Base-by-base conservation (phyloP, 345 rosid genomes). In the Iberis pinnata region DNA sequence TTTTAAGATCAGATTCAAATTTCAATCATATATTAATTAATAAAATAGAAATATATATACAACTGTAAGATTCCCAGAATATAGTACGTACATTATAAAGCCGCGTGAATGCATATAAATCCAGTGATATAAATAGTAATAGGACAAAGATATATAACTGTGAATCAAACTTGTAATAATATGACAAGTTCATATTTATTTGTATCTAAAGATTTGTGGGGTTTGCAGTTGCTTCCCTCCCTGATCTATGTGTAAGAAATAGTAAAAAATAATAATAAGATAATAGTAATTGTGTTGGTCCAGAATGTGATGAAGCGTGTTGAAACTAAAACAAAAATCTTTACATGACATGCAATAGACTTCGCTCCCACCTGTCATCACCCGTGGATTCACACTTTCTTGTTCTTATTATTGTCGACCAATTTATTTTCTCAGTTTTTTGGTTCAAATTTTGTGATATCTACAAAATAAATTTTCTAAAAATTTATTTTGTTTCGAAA, bases 311-410 rank as follows among this genome's bases (percentile, higher is more conserved):
- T 22, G 60, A 66, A 66, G 55, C 65, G 70, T 52, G 70, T 66
- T 66, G 70, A 66, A 65, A 58, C 64, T 58, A 42, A 63, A 15
- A 39, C 7, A 37, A 22, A 56, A 49, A 6, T 9, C 26, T 18
- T 42, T 65, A 64, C 31, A 56, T 57, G 53, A 65, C 52, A 49
- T 58, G 63, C 70, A 64, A 45, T 33, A 32, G 31, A 56, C 58
- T 58, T 58, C n/a, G 32, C 26, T 65, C 58, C 63, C 63, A 55
- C 27, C 56, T 64, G 63, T 57, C 63, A 57, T 43, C 31, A 57
- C 59, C 51, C 60, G 54, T 58, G 53, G 63, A 64, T 55, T 16
- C 56, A 38, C 61, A 45, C 56, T 12, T 56, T 55, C 1, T 0
- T 6, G 6, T 9, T 16, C 24, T 53, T 45, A 22, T n/a, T 46